Evolutionary conservation across 2,329 filamentous ascomycete genomes (phyloP).

Genomic region (Fusarium bactridioides): DNA sequence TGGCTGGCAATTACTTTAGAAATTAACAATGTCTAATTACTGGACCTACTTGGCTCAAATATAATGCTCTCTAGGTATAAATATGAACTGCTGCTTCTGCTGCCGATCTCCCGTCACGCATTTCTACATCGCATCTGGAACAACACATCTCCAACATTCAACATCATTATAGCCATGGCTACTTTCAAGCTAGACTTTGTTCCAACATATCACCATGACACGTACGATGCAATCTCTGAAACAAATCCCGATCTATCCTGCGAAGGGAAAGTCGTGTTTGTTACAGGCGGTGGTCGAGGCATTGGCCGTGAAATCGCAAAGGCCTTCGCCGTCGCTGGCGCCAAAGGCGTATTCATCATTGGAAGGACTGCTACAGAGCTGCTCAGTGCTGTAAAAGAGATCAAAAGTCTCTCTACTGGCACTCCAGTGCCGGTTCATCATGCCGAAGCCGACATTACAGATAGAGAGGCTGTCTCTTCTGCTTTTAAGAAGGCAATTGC

Average conservation of each 20-base stretch:
- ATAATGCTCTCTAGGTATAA: not conserved
- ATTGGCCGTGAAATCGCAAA: not conserved
- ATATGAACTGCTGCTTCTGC: not conserved
- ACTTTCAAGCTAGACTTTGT: not conserved
- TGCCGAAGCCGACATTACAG: not conserved
- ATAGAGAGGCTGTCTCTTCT: not conserved
- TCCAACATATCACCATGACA: not conserved
- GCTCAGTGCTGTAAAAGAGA: not conserved
- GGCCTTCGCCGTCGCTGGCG: not conserved
- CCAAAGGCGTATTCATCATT: not conserved
- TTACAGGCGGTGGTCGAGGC: not conserved
- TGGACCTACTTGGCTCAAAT: accelerated
- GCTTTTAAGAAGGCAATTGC: not conserved
- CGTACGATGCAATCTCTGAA: not conserved
- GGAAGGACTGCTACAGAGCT: not conserved
- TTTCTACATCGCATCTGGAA: not conserved
- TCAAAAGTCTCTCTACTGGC: not conserved
- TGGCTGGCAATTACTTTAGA: not conserved
- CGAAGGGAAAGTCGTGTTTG: not conserved
- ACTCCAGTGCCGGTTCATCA: not conserved
- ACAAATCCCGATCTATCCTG: not conserved
- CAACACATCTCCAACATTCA: too few species aligned
- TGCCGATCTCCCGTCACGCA: not conserved
- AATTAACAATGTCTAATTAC: not conserved
- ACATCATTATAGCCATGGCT: not conserved